These are phyloP conservation scores for Neonectria hederae DNA, from an alignment of 2,329 filamentous ascomycete species.

Conservation along the genomic window DNA sequence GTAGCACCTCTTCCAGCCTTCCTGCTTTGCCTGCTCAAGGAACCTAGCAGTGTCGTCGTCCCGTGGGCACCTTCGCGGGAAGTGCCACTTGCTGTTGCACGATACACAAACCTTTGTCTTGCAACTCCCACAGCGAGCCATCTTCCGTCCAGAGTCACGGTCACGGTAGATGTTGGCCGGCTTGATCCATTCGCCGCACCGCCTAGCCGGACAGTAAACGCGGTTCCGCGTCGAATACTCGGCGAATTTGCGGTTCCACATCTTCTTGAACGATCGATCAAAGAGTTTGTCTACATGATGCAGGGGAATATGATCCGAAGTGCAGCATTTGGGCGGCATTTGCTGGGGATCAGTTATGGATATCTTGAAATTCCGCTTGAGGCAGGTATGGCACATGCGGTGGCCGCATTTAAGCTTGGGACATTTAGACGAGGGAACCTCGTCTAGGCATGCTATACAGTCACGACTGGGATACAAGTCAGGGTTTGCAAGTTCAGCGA, in stretches of 20 bases:
- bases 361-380: constrained; percentile 77
- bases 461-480: constrained; percentile 61
- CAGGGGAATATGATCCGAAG: constrained; percentile 74
- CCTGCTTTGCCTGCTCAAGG: constrained; percentile 71
- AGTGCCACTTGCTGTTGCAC: constrained; percentile 81
- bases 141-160: constrained; percentile 66
- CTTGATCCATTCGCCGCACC: constrained; percentile 83
- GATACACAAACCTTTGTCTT: constrained; percentile 76
- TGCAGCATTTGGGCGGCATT: constrained; percentile 89
- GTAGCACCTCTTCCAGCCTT: constrained; percentile 80
- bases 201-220: constrained; percentile 77
- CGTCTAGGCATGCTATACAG: constrained; percentile 78
- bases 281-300: constrained; percentile 82
- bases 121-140: constrained; percentile 76
- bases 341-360: constrained; percentile 80
- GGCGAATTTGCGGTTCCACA: constrained; percentile 83
- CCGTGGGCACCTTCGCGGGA: constrained; percentile 72
- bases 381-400: constrained; percentile 80
- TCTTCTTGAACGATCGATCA: constrained; percentile 75
- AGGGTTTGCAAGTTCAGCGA: constrained; percentile 9
- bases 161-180: constrained; percentile 72
- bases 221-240: constrained; percentile 80
- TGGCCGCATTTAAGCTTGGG: constrained; percentile 82
- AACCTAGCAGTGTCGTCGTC: constrained; percentile 73
- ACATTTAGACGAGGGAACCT: constrained; percentile 69